Base-by-base conservation (phyloP, 306 rosid genomes). In the Prunus salicina region DNA sequence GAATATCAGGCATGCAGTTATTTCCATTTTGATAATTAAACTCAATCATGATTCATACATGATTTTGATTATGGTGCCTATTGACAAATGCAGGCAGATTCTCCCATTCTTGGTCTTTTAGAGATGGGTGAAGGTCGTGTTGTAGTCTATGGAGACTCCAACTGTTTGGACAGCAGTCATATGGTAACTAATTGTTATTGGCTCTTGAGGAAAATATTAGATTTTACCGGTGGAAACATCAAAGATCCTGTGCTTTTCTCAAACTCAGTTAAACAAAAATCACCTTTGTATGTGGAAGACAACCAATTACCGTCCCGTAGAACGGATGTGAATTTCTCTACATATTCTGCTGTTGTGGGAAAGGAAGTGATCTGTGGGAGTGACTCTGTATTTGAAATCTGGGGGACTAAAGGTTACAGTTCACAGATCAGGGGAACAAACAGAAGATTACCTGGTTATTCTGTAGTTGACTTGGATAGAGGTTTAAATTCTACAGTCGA, bases 141-240 rank as follows among this genome's bases (percentile, higher is more conserved):
- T 66, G 92, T 91, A 15, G 97, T 95, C 47, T 95, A 92, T 72
- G 99, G 99, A 69, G 99, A 95, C 81, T 95, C 99, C 64, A 95
- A 92, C 85, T 95, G 99, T 81, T 84, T 95, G 86, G 97, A 92
- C 76, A 87, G 99, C 80, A 95, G 99, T 73, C 99, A 96, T 78
- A 96, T 96, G 99, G 93, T 96, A 55, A 91, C 98, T 1, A 91
- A 96, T 82, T 96, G 99, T 81, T 91, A 89, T 82, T 77, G 88
- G 85, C 97, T 96, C 66, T 77, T 92, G 81, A 88, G 82, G 80
- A 90, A 89, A 84, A 89, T 95, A 45, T 85, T 95, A 56, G 97
- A 92, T 66, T 95, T 92, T 79, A 95, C 97, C 1, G 85, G 90
- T 65, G 83, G 73, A 19, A 89, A 87, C 60, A 77, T 86, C 62